Evolutionary conservation across 192 early-diverging fungal genomes (phyloP), one percentile per base, ranked within the genome.

Genomic region (Gigaspora rosea): DNA sequence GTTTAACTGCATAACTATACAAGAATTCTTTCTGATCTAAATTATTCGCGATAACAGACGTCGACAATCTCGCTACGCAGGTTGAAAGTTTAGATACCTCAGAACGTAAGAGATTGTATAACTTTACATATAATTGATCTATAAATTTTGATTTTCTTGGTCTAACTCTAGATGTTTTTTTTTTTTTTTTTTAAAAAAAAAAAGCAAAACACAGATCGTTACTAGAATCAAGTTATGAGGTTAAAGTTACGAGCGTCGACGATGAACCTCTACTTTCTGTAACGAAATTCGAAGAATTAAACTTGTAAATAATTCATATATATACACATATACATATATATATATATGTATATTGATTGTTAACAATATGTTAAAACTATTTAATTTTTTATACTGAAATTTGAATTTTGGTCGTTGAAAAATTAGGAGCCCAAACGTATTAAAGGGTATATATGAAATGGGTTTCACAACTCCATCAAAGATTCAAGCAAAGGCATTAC

Each of bases 401-500:
- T 65, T 35, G 12, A 32, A 50, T 74, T 16, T 61, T 22, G 13
- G 51, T 49, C 5, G 56, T 12, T n/a, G 2, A 82, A 64, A 16
- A 87, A 88, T 54, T 84, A 95, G 87, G 84, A 78, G 87, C 73
- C 86, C 84, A 49, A 90, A 97, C 41, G 81, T 99, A 54, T 86
- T 97, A 66, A 95, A 97, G 82, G 96, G 96, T 61, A 65, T 99
- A 35, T 99, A 97, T 87, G 91, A 86, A 74, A 96, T 96, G 95
- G 92, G 92, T 62, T 99, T 95, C 80, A 88, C 92, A 63, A 90
- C 90, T 78, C 97, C 97, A 2, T 96, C 95, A 18, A 97, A 96
- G 80, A 97, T 99, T 81, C 97, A 99, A 85, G 96, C 95, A 80
- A 88, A 90, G 61, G 97, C 97, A 10, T 83, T 99, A 9, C 97